Evolutionary conservation across 225 moss, liverwort and hornwort species (phyloP).

Genomic region (Polytrichum commune): DNA sequence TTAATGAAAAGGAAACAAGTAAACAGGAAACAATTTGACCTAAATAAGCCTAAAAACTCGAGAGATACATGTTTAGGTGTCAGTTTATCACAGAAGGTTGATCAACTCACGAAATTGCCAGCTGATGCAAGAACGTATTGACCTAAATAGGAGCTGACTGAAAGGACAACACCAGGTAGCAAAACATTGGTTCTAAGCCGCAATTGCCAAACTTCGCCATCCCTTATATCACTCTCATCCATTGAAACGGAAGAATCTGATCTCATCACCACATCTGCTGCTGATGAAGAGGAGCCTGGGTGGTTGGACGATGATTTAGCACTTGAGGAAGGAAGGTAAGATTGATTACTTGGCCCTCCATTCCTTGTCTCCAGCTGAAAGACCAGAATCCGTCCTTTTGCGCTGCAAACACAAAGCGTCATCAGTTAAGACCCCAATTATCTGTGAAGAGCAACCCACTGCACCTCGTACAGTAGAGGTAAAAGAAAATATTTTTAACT

Average conservation of each 20-base stretch:
- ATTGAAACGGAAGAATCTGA: conserved; percentile 46
- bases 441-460: too few relatives aligned
- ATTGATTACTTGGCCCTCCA: conserved; percentile 30
- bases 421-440: too few relatives aligned
- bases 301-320: conserved; percentile 37
- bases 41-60: too few relatives aligned
- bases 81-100: neutral
- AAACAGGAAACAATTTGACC: too few relatives aligned
- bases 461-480: too few relatives aligned
- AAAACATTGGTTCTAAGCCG: conserved; percentile 52
- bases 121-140: conserved; percentile 89
- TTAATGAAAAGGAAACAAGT: too few relatives aligned
- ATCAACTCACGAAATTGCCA: conserved; percentile 68
- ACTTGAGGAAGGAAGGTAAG: conserved; percentile 31
- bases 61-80: too few relatives aligned
- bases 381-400: conserved; percentile 85
- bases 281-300: conserved; percentile 44
- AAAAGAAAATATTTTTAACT: too few relatives aligned
- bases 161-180: conserved; percentile 71
- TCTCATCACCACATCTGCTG: conserved; percentile 47
- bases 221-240: conserved; percentile 62
- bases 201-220: conserved; percentile 69
- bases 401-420: conserved; percentile 21
- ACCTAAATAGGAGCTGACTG: conserved; percentile 80
- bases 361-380: conserved; percentile 73